phyloP scores from a whole-genome alignment of 2,329 filamentous ascomycete species.

The Cladophialophora yegresii region DNA sequence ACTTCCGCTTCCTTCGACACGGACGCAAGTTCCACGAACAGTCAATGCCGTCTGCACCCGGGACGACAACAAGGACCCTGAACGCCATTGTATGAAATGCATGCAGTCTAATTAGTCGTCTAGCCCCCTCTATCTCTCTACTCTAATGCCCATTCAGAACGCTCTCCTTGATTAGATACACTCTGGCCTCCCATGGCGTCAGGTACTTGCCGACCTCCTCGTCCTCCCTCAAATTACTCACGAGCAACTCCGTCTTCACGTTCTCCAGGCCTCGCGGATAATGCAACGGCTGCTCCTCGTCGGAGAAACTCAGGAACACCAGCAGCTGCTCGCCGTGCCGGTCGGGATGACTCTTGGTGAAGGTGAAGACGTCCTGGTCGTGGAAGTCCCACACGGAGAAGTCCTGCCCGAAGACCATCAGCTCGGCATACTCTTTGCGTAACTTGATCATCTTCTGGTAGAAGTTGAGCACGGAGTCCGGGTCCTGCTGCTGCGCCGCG shows the following conservation, averaged over 20 bases:
- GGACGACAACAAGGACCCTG: neutral
- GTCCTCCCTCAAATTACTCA: conserved; percentile 21
- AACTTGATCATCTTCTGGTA: conserved; percentile 62
- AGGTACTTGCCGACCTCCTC: conserved; percentile 32
- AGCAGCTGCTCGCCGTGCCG: conserved; percentile 25
- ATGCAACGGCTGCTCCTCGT: conserved; percentile 33
- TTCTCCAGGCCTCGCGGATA: conserved; percentile 28
- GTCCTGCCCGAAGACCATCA: conserved; percentile 66
- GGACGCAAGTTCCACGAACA: neutral
- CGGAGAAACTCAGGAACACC: conserved; percentile 35
- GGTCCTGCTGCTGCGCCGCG: conserved; percentile 45
- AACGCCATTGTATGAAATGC: neutral
- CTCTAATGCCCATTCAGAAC: conserved; percentile 26
- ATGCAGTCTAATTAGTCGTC: neutral
- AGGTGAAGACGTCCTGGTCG: conserved; percentile 58
- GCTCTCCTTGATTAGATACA: conserved; percentile 29
- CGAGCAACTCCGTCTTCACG: conserved; percentile 27
- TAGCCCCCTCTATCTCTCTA: neutral
- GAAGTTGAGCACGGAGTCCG: conserved; percentile 59
- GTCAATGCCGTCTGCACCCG: neutral
- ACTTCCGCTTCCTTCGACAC: neutral
- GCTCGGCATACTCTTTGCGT: conserved; percentile 62
- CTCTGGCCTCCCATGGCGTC: conserved; percentile 35
- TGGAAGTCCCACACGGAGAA: conserved; percentile 59
- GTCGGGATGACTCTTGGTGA: conserved; percentile 48